These are phyloP conservation scores for Trametes villosa DNA, from an alignment of 768 basidiomycete species.

Conservation along the genomic window DNA sequence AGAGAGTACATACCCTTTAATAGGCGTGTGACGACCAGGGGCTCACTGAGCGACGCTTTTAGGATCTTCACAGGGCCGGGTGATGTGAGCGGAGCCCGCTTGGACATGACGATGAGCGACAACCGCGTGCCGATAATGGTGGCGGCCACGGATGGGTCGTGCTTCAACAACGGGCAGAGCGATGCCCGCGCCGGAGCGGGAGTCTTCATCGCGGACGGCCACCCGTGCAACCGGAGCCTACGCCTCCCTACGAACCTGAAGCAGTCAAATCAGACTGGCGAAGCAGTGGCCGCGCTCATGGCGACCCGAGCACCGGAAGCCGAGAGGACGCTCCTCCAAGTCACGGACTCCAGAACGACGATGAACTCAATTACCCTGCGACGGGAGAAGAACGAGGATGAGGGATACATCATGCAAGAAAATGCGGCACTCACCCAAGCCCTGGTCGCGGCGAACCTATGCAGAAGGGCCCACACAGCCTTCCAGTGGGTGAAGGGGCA, in stretches of 20 bases:
- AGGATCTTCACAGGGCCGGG: background rate
- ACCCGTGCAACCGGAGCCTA: background rate
- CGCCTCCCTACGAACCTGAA: background rate
- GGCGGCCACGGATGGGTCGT: slow-evolving; percentile 1
- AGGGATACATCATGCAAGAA: slow-evolving; percentile 27
- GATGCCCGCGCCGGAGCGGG: slow-evolving; percentile 7
- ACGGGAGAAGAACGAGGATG: slow-evolving; percentile 30
- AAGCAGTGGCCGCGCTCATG: background rate
- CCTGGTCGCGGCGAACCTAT: background rate
- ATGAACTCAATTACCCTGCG: slow-evolving; percentile 19
- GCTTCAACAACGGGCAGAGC: background rate
- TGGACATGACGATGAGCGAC: background rate
- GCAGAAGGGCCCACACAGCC: background rate
- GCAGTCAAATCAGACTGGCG: slow-evolving; percentile 9
- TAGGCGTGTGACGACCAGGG: background rate
- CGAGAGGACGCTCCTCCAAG: background rate
- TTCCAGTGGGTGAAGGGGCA: slow-evolving; percentile 13
- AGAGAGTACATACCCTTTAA: background rate
- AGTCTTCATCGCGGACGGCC: background rate
- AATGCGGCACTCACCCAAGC: slow-evolving; percentile 19
- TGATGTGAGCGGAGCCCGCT: background rate
- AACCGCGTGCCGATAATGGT: too few relatives aligned
- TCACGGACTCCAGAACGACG: slow-evolving; percentile 29
- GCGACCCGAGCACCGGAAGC: background rate
- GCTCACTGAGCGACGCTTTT: background rate